A percentile compares a stretch with the other conserved stretches of the same genome.
Evolutionary conservation across 495 filamentous ascomycete genomes (phyloP).

Genomic region (Penicillium ucsense): DNA sequence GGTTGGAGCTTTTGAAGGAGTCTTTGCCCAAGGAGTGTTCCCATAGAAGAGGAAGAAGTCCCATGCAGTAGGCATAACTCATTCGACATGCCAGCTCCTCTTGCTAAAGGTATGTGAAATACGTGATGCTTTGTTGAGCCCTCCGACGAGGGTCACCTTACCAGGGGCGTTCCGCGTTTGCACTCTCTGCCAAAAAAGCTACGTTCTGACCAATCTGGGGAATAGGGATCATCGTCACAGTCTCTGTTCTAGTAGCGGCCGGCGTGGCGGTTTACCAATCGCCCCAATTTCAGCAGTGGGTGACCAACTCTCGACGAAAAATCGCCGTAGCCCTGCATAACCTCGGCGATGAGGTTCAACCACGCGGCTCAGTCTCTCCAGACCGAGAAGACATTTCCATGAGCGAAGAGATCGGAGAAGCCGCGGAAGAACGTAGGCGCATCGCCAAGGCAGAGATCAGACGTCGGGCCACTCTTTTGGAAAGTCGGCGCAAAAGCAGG

Average conservation of each 20-base stretch:
- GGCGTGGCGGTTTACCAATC: constrained; percentile 81
- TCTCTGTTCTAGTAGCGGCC: constrained; percentile 67
- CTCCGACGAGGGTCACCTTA: too few species aligned
- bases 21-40: background rate
- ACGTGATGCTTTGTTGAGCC: too few species aligned
- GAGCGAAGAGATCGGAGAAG: constrained; percentile 47
- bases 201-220: constrained; percentile 2
- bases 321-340: constrained; percentile 69
- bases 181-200: too few species aligned
- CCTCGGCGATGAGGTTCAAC: constrained; percentile 67
- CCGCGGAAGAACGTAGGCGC: constrained; percentile 60
- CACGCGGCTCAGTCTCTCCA: constrained; percentile 22
- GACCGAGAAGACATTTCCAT: constrained; percentile 38
- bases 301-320: constrained; percentile 65
- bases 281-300: constrained; percentile 67
- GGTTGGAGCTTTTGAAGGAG: too few species aligned
- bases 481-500: constrained; percentile 23
- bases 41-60: background rate
- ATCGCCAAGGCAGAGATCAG: constrained; percentile 64
- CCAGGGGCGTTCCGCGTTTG: too few species aligned
- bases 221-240: constrained; percentile 66
- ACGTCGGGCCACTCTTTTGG: constrained; percentile 45
- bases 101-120: constrained; percentile 38
- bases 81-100: constrained; percentile 38
- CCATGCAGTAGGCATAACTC: background rate